Evolutionary conservation across 129 eudicot species (phyloP).

Genomic region (Tagetes erecta): DNA sequence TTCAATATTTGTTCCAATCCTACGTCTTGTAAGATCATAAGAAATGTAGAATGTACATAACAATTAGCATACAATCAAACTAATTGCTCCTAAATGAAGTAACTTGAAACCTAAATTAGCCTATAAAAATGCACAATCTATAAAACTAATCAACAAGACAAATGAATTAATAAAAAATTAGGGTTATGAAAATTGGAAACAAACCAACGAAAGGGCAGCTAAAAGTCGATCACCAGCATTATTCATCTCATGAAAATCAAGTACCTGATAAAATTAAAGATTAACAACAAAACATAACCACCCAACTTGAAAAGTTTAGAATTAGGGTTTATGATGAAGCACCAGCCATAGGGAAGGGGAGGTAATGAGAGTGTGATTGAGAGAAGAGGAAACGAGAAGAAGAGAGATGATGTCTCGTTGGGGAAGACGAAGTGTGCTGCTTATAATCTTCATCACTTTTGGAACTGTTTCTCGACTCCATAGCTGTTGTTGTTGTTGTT

Average conservation of each 20-base stretch:
- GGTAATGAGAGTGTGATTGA: conserved; percentile 66
- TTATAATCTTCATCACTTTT: conserved; percentile 65
- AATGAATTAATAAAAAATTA: conserved; percentile 1
- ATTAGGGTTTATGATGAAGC: conserved; percentile 14
- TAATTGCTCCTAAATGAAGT: neutral
- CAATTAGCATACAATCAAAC: neutral
- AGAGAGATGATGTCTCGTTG: conserved; percentile 79
- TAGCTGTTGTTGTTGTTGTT: conserved; percentile 34
- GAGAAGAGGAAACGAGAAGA: conserved; percentile 58
- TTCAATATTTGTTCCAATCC: too few species aligned
- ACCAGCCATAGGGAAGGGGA: conserved; percentile 89
- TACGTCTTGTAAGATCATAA: too few species aligned
- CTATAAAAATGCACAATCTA: neutral
- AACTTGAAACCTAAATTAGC: conserved; percentile 7
- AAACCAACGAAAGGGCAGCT: conserved; percentile 86
- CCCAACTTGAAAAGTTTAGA: neutral
- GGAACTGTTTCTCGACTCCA: conserved; percentile 80
- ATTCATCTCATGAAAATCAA: conserved; percentile 80
- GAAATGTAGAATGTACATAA: too few species aligned
- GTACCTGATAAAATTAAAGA: conserved; percentile 44
- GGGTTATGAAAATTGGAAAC: conserved; percentile 34
- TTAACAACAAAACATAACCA: neutral
- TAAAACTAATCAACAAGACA: neutral
- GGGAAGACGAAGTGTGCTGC: conserved; percentile 59
- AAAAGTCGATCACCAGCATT: conserved; percentile 84